Evolutionary conservation across 768 basidiomycete species (phyloP).

Genomic region (Coprinopsis marcescibilis): DNA sequence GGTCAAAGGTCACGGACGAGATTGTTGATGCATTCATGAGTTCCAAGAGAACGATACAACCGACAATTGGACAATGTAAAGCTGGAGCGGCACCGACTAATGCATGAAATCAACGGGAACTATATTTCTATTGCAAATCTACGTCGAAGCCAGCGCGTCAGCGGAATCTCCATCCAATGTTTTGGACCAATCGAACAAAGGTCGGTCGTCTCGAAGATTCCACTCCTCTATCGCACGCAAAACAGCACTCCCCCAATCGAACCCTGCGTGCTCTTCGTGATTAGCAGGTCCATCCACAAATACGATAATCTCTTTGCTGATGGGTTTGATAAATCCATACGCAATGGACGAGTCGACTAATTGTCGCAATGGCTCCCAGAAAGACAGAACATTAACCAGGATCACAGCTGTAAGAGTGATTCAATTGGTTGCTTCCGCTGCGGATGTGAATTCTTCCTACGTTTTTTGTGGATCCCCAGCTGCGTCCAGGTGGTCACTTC

Average conservation of each 20-base stretch:
- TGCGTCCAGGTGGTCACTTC: constrained; percentile 97
- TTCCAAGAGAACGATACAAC: constrained; percentile 65
- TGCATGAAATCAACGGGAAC: background rate
- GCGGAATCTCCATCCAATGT: constrained; percentile 25
- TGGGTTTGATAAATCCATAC: constrained; percentile 68
- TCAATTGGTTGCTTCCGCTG: background rate
- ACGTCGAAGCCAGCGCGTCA: constrained; percentile 7
- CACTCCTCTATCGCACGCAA: constrained; percentile 60
- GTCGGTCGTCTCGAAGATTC: constrained; percentile 27
- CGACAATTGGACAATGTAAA: constrained; percentile 38
- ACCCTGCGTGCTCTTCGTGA: constrained; percentile 45
- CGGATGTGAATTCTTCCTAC: constrained; percentile 33
- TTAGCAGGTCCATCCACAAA: constrained; percentile 73
- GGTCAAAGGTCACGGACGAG: constrained; percentile 75
- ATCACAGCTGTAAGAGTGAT: constrained; percentile 56
- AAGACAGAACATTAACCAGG: constrained; percentile 78
- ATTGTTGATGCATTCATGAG: constrained; percentile 78
- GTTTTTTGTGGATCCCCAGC: constrained; percentile 79
- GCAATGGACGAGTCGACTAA: constrained; percentile 63
- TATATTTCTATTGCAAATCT: background rate
- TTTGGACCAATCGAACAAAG: constrained; percentile 47
- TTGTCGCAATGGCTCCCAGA: constrained; percentile 76
- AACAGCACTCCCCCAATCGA: constrained; percentile 76
- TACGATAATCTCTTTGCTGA: constrained; percentile 55
- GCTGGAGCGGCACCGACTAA: constrained; percentile 5